Evolutionary conservation across 345 rosid species (phyloP).

Genomic region (Rubroshorea leprosula): DNA sequence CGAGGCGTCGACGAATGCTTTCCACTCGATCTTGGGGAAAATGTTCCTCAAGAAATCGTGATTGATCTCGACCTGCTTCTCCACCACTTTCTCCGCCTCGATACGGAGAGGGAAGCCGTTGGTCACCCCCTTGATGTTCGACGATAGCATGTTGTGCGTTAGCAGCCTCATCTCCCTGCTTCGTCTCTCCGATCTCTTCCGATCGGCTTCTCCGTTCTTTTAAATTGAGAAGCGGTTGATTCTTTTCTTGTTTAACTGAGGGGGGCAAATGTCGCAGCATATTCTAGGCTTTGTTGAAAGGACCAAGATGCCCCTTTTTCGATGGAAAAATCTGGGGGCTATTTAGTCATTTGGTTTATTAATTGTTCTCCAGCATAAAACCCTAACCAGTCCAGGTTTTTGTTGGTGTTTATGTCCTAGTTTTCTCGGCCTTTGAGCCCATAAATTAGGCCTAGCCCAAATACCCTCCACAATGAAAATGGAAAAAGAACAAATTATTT

Average conservation of each 20-base stretch:
- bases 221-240: not conserved
- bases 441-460: too few relatives aligned
- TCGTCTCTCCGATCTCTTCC: not conserved
- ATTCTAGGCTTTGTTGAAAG: not conserved
- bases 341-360: too few relatives aligned
- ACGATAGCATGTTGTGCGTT: conserved; percentile 50
- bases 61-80: conserved; percentile 66
- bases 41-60: conserved; percentile 62
- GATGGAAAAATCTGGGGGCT: too few relatives aligned
- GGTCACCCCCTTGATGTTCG: conserved; percentile 71
- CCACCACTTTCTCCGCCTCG: conserved; percentile 47
- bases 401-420: too few relatives aligned
- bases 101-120: conserved; percentile 73
- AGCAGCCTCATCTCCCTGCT: not conserved
- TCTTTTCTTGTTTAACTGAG: not conserved
- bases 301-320: not conserved
- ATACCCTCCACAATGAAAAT: too few relatives aligned
- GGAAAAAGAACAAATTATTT: too few relatives aligned
- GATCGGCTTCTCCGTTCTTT: not conserved
- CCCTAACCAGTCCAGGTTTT: too few relatives aligned
- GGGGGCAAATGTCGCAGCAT: not conserved
- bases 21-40: conserved; percentile 72
- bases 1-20: conserved; percentile 61
- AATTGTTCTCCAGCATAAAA: too few relatives aligned
- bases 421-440: too few relatives aligned